Evolutionary conservation across 2,329 filamentous ascomycete species (phyloP).

Genomic region (Cladosporium oxysporum): DNA sequence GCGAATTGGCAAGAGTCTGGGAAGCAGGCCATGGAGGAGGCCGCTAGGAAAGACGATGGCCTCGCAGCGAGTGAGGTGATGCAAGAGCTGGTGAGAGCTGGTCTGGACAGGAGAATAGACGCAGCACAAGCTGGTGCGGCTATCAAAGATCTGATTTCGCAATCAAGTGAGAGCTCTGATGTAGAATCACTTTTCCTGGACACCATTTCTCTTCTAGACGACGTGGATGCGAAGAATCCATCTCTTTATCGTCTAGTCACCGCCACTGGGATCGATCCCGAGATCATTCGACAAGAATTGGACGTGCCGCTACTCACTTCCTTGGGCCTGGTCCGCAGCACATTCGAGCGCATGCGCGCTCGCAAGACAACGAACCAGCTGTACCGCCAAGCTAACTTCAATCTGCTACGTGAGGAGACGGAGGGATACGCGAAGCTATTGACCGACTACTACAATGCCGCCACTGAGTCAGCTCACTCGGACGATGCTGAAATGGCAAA

Average conservation of each 20-base stretch:
- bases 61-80: slow-evolving; percentile 71
- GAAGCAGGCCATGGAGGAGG: slow-evolving; percentile 65
- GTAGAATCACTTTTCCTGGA: slow-evolving; percentile 72
- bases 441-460: slow-evolving; percentile 91
- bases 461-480: slow-evolving; percentile 67
- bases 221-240: slow-evolving; percentile 63
- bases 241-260: slow-evolving; percentile 68
- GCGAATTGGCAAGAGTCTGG: slow-evolving; percentile 68
- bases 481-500: slow-evolving; percentile 76
- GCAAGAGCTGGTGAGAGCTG: slow-evolving; percentile 80
- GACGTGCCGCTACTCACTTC: slow-evolving; percentile 75
- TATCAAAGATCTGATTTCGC: slow-evolving; percentile 72
- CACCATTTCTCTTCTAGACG: slow-evolving; percentile 75
- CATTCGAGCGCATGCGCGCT: slow-evolving; percentile 79
- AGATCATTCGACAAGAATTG: slow-evolving; percentile 77
- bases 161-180: slow-evolving; percentile 51
- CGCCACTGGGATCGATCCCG: slow-evolving; percentile 69
- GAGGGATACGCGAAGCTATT: slow-evolving; percentile 97
- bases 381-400: slow-evolving; percentile 96
- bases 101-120: slow-evolving; percentile 67
- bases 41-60: slow-evolving; percentile 62
- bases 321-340: slow-evolving; percentile 79
- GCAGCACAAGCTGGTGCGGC: slow-evolving; percentile 69
- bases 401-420: slow-evolving; percentile 88
- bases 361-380: slow-evolving; percentile 89